Percentiles rank a stretch among this genome's conserved stretches.
Conservation (phyloP, 2,329 filamentous ascomycete species). For the Ascochyta pisi region DNA sequence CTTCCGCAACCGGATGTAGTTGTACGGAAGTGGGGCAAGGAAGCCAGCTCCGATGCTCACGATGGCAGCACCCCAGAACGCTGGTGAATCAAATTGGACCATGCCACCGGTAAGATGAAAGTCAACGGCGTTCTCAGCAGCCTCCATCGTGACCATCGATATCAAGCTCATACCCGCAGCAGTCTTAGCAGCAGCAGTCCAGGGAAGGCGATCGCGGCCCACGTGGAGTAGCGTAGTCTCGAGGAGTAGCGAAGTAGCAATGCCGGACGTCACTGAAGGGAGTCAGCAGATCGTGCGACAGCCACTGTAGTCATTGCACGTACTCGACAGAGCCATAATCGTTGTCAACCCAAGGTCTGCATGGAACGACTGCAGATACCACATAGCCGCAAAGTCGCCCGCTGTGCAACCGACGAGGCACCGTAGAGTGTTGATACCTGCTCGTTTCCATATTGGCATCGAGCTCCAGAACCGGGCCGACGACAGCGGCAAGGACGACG, state of each 20-base stretch:
- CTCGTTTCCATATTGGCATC: conserved; percentile 56
- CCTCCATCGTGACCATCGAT: conserved; percentile 66
- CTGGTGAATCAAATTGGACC: conserved; percentile 55
- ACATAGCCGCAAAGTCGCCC: conserved; percentile 65
- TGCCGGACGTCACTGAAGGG: conserved; percentile 58
- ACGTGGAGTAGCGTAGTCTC: conserved; percentile 60
- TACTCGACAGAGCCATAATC: conserved; percentile 61
- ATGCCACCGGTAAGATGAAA: conserved; percentile 62
- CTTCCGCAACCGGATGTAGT: conserved; percentile 58
- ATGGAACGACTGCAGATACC: conserved; percentile 60
- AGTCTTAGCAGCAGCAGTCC: conserved; percentile 57
- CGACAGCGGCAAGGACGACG: background rate
- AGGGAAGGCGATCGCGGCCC: conserved; percentile 58
- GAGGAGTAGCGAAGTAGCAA: conserved; percentile 60
- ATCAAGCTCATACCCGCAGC: conserved; percentile 66
- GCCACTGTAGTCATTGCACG: background rate
- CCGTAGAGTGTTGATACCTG: conserved; percentile 61
- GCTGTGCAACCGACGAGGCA: conserved; percentile 63
- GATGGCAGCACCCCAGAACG: conserved; percentile 61
- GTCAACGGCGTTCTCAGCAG: conserved; percentile 62
- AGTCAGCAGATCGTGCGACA: background rate
- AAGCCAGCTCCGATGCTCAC: conserved; percentile 56
- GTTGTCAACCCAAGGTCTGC: conserved; percentile 56
- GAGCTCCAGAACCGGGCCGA: conserved; percentile 46
- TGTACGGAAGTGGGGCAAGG: conserved; percentile 61